Conservation (phyloP, 1,284 basidiomycete genomes). For the Trametes hirsuta region DNA sequence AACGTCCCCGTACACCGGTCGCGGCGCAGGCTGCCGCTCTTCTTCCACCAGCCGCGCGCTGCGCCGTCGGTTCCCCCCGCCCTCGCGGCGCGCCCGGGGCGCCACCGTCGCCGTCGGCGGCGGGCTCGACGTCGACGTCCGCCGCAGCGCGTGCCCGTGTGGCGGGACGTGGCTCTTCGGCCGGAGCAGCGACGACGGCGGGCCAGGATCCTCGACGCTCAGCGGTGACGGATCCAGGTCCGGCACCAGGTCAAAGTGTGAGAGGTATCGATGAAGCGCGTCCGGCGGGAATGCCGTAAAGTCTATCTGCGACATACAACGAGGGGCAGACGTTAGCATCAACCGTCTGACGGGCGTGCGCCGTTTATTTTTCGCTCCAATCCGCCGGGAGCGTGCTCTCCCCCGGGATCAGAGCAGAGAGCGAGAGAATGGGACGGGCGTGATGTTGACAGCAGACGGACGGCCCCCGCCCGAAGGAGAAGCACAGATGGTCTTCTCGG, state of each 20-base stretch:
- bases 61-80: slow-evolving; percentile 57
- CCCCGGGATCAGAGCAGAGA: background rate
- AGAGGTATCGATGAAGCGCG: slow-evolving; percentile 69
- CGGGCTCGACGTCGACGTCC: slow-evolving; percentile 32
- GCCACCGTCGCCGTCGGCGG: slow-evolving; percentile 50
- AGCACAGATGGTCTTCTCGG: background rate
- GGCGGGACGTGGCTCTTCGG: slow-evolving; percentile 28
- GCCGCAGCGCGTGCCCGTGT: slow-evolving; percentile 44
- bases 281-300: slow-evolving; percentile 64
- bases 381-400: too few relatives aligned
- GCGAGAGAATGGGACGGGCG: background rate
- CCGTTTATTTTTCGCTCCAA: background rate
- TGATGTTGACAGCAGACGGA: slow-evolving; percentile 5
- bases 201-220: slow-evolving; percentile 64
- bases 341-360: background rate
- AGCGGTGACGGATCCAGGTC: slow-evolving; percentile 70
- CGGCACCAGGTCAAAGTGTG: slow-evolving; percentile 70
- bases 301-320: slow-evolving; percentile 56
- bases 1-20: slow-evolving; percentile 67
- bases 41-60: slow-evolving; percentile 74
- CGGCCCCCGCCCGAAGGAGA: background rate
- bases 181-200: slow-evolving; percentile 60
- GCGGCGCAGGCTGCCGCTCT: slow-evolving; percentile 41
- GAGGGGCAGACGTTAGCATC: slow-evolving; percentile 8
- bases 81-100: slow-evolving; percentile 69